phyloP scores from a whole-genome alignment of 768 basidiomycete genomes.

The Neoboletus brunneissimus region DNA sequence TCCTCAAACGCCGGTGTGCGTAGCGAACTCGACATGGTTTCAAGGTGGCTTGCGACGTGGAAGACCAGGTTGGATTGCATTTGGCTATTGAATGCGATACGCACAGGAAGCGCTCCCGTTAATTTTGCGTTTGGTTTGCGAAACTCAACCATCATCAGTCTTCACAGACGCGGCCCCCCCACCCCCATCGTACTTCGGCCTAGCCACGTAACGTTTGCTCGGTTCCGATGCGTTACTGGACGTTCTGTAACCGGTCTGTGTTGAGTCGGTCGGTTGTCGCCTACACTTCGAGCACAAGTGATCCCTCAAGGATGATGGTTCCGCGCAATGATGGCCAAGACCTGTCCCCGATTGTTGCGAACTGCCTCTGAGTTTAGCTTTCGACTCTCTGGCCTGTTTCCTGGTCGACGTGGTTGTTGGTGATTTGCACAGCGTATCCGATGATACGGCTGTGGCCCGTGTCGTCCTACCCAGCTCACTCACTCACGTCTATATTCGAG shows the following conservation, averaged over 20 bases:
- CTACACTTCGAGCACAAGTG: not conserved
- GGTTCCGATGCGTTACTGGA: constrained; percentile 27
- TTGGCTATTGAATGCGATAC: constrained; percentile 30
- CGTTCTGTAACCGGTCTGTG: constrained; percentile 19
- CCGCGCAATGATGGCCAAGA: constrained; percentile 31
- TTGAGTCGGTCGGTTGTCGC: constrained; percentile 6
- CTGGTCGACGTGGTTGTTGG: constrained; percentile 6
- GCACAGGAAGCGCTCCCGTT: constrained; percentile 34
- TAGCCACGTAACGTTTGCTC: constrained; percentile 38
- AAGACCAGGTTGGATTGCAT: constrained; percentile 17
- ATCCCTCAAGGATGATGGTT: not conserved
- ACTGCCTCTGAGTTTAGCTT: constrained; percentile 18
- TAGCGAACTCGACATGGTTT: constrained; percentile 56
- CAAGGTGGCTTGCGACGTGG: constrained; percentile 32
- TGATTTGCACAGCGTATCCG: constrained; percentile 5
- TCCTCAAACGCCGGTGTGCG: constrained; percentile 51
- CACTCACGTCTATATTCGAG: constrained; percentile 15
- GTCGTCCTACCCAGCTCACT: constrained; percentile 10
- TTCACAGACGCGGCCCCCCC: constrained; percentile 22
- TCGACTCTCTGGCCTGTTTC: constrained; percentile 25
- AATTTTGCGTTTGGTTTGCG: constrained; percentile 9
- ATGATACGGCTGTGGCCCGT: constrained; percentile 11
- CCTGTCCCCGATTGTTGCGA: constrained; percentile 21
- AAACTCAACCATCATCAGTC: constrained; percentile 13
- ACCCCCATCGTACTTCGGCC: constrained; percentile 18